Base-by-base conservation (phyloP, 805 yeast genomes). In the Maudiozyma barnettii region DNA sequence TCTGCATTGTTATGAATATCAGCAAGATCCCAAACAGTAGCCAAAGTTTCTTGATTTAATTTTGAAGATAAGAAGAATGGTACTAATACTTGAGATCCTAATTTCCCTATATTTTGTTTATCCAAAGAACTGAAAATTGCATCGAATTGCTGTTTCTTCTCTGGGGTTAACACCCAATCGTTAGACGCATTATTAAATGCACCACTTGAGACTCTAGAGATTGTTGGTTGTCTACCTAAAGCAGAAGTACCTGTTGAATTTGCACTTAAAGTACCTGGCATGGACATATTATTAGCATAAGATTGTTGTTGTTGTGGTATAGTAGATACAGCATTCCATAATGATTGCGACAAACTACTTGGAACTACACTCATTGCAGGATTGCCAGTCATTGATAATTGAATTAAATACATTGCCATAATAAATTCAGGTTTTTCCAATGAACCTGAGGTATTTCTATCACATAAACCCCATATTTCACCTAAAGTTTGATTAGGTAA, bases 331-430 rank as follows among this genome's bases (percentile, higher is more conserved):
- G 67, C 65, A 31, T 58, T 59, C 77, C 76, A 72, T n/a, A 67
- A 45, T 30, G 56, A 47, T 26, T 59, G 58, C 2, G 84, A 81
- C 35, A 80, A 54, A 1, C 62, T 39, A 6, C 65, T 51, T 7
- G 86, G 82, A 57, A 88, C 69, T 44, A 39, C 77, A 44, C 74
- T 75, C 55, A 88, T 66, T 3, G 78, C 56, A 26, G 89, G 85
- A 57, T 37, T 88, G 58, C 88, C 71, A 30, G 83, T 69, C 54
- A 88, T 81, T 9, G 58, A 49, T 26, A 64, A 48, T 65, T 91
- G 97, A 53, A 93, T 87, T 61, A 93, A 74, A 66, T 86, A 95
- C 99, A 93, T 91, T 7, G 98, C 97, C 57, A 91, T 77, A 41
- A 87, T 78, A 57, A 93, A 93, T 61, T 87, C 90, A 14, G 81